These are phyloP conservation scores for Chloranthus sessilifolius DNA, from an alignment of 164 flowering plant species.

Conservation along the genomic window DNA sequence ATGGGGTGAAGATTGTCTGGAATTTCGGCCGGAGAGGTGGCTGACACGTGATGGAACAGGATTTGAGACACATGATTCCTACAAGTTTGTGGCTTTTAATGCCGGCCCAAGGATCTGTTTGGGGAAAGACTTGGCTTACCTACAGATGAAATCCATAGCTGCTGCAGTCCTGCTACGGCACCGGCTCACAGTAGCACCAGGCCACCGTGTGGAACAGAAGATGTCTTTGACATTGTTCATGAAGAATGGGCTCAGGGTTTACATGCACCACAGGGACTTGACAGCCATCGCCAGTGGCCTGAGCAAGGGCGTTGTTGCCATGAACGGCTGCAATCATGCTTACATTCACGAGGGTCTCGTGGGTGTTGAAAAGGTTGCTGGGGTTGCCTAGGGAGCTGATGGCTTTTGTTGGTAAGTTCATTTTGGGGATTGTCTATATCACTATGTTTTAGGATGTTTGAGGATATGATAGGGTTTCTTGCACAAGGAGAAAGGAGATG, in stretches of 20 bases:
- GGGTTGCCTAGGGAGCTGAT: not conserved
- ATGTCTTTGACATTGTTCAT: constrained; percentile 90
- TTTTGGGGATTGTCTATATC: too few relatives aligned
- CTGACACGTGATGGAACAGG: constrained; percentile 30
- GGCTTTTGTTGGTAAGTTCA: too few relatives aligned
- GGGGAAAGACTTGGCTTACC: constrained; percentile 83
- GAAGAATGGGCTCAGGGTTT: constrained; percentile 77
- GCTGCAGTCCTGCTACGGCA: constrained; percentile 78
- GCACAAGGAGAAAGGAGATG: too few relatives aligned
- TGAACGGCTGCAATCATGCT: too few relatives aligned
- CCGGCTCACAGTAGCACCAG: constrained; percentile 52
- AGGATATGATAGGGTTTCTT: too few relatives aligned
- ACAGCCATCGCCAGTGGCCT: constrained; percentile 11
- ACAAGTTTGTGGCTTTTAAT: constrained; percentile 70
- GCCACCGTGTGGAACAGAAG: constrained; percentile 82
- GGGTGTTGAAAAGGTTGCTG: too few relatives aligned
- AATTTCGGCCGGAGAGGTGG: constrained; percentile 65
- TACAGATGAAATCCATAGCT: constrained; percentile 89
- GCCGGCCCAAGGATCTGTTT: constrained; percentile 87
- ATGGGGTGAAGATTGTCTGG: constrained; percentile 61
- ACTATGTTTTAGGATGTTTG: too few relatives aligned
- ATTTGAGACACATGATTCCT: constrained; percentile 33
- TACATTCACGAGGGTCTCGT: not conserved
- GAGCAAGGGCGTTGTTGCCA: not conserved
- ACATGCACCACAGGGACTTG: constrained; percentile 55